phyloP scores from a whole-genome alignment of 164 flowering plant species.

The Vitis rupestris region DNA sequence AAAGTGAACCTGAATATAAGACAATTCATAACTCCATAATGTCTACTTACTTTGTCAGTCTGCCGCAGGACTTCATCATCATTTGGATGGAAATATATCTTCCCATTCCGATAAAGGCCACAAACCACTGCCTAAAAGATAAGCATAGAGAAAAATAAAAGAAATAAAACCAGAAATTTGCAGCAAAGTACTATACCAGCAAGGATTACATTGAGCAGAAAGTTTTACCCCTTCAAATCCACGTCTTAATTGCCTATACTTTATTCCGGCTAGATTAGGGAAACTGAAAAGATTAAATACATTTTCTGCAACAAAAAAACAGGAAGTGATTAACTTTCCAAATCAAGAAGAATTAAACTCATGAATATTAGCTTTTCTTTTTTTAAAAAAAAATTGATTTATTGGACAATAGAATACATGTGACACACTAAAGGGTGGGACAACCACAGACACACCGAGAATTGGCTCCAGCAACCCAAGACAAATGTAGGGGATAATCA shows the following conservation, averaged over 20 bases:
- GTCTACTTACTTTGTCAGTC: slow-evolving; percentile 76
- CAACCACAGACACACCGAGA: too few relatives aligned
- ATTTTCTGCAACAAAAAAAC: slow-evolving; percentile 66
- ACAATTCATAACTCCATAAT: slow-evolving; percentile 1
- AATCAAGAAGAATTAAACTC: not conserved
- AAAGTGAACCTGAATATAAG: not conserved
- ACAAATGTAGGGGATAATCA: too few relatives aligned
- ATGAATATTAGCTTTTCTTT: too few relatives aligned
- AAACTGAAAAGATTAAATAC: slow-evolving; percentile 85
- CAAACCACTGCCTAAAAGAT: slow-evolving; percentile 85
- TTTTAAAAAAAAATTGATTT: not conserved
- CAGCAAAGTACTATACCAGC: not conserved
- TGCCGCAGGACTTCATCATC: slow-evolving; percentile 68
- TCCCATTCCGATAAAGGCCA: slow-evolving; percentile 78
- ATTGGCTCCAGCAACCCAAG: too few relatives aligned
- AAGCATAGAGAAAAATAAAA: slow-evolving; percentile 3
- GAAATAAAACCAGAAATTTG: slow-evolving; percentile 1
- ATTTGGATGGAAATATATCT: slow-evolving; percentile 82
- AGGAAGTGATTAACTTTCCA: not conserved
- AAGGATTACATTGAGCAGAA: slow-evolving; percentile 6
- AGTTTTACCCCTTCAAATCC: slow-evolving; percentile 75
- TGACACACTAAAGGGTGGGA: too few relatives aligned
- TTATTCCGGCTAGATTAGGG: slow-evolving; percentile 63
- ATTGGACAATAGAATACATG: too few relatives aligned
- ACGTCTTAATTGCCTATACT: slow-evolving; percentile 62